Base-by-base conservation (phyloP, 208 protist genomes). In the Acanthamoeba sp. region DNA sequence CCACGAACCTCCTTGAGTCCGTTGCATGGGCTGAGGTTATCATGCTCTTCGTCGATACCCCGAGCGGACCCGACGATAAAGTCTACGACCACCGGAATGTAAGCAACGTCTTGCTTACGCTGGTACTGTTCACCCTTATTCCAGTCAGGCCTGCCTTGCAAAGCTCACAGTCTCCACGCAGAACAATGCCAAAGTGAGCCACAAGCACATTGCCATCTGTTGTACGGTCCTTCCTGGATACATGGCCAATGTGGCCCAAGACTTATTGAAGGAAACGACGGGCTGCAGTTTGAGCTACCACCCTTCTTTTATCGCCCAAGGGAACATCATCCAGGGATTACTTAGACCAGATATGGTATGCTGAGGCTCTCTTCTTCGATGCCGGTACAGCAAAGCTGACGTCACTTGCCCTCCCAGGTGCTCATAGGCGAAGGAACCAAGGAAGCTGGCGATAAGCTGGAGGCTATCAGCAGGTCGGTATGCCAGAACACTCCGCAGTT, bases 301-400 rank as follows among this genome's bases (percentile, higher is more conserved):
- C 50, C 96, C 96, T 12, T 97, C 97, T 10, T 97, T 97, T 64
- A 97, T 97, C 34, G 96, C 96, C 0, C 96, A 97, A 78, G 96
- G 96, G 4, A 94, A 95, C 89, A 95, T 96, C 71, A 85, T 96
- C 10, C 93, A 91, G 36, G 95, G 85, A 1, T 71, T 96, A n/a
- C 69, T 95, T 22, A 59, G 95, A 29, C 95, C 95, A 45, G 95
- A 96, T 73, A 96, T 96, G 95, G 95, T 94, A 84, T 91, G 27
- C n/a, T 52, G 45, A 9, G 12, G 45, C 9, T n/a, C 22, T n/a
- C 32, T 0, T n/a, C 52, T n/a, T 91, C 27, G 18, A 64, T 0
- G 9, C 12, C 50, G 7, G 45, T 6, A n/a, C 9, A 6, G 34
- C 32, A 16, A 40, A 5, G 76, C 45, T 64, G 0, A 45, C 34